These are phyloP conservation scores for Plasmodium chabaudi DNA, from an alignment of 169 alveolate genomes.

Conservation along the genomic window DNA sequence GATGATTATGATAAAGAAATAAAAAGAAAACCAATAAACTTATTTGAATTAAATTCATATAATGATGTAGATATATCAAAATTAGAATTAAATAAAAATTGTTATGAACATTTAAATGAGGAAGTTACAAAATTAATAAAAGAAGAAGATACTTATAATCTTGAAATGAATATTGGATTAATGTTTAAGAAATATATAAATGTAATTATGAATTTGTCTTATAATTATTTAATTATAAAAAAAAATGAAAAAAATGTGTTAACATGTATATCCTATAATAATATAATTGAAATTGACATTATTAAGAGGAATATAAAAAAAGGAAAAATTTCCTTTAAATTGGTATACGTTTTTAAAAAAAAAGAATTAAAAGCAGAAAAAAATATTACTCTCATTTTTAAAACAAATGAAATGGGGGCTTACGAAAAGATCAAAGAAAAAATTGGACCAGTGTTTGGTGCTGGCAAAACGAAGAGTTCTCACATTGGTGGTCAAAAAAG, in stretches of 20 bases:
- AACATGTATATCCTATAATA: conserved; percentile 51
- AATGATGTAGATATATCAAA: conserved; percentile 36
- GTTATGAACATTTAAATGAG: conserved; percentile 29
- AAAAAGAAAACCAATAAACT: neutral
- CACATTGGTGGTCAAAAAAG: neutral
- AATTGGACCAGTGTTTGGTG: conserved; percentile 18
- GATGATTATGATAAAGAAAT: neutral
- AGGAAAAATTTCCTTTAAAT: conserved; percentile 24
- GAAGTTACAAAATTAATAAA: conserved; percentile 41
- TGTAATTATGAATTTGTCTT: conserved; percentile 23
- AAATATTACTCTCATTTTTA: conserved; percentile 28
- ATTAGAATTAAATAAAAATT: conserved; percentile 35
- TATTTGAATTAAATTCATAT: neutral
- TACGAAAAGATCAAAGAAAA: conserved; percentile 23
- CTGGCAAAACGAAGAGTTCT: neutral
- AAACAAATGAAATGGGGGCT: conserved; percentile 27
- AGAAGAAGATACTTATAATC: conserved; percentile 21
- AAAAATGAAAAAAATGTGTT: conserved; percentile 40
- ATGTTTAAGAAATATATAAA: conserved; percentile 38
- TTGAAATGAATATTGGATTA: conserved; percentile 58
- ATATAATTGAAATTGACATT: conserved; percentile 29
- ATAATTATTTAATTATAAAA: conserved; percentile 46
- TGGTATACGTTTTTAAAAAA: conserved; percentile 50
- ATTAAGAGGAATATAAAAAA: conserved; percentile 33
- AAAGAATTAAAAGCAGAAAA: conserved; percentile 31